Evolutionary conservation across 768 basidiomycete genomes (phyloP), one percentile per base, ranked within the genome.

Genomic region (Peribolospora baueri): DNA sequence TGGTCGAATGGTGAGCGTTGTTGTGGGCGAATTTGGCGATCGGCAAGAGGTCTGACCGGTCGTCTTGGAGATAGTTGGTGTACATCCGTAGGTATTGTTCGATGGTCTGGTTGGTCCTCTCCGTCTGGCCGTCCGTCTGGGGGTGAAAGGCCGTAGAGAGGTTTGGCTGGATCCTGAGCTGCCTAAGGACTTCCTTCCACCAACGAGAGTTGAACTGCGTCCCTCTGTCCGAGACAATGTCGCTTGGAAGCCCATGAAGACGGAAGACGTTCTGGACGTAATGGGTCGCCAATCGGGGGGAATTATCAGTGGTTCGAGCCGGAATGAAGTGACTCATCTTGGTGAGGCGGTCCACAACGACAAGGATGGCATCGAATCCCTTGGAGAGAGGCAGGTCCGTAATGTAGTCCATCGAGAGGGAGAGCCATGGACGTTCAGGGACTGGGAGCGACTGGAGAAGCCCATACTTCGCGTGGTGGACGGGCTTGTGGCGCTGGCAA

Each of bases 91-190:
- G 67, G 56, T 69, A 71, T 9, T 66, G 65, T 55, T 74, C 70
- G 0, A 73, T 36, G 4, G 66, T 61, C 54, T 71, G 70, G 55
- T 74, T 72, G 9, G 68, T 58, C 1, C 64, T 54, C 54, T 75
- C 71, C 0, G 70, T 71, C 47, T 71, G 69, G 0, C 73, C 70
- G 54, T 72, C 68, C 2, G 67, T 68, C 52, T 71, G 68, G 0
- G 73, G 74, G 53, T 73, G 73, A 51, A 68, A 74, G 1, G 71
- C 72, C 0, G 72, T 74, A 5, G 66, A 68, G 0, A 68, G 58
- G 42, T 65, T 66, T 1, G 53, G 52, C 11, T 68, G 50, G 46
- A 74, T 70, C 3, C 40, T 7, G 0, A 56, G 50, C 0, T 48
- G 37, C 1, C 36, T 1, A 0, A 3, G 11, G 10, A 59, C 8